Evolutionary conservation across 1,139 yeast species (phyloP).

Genomic region (Geotrichum macrosporum): DNA sequence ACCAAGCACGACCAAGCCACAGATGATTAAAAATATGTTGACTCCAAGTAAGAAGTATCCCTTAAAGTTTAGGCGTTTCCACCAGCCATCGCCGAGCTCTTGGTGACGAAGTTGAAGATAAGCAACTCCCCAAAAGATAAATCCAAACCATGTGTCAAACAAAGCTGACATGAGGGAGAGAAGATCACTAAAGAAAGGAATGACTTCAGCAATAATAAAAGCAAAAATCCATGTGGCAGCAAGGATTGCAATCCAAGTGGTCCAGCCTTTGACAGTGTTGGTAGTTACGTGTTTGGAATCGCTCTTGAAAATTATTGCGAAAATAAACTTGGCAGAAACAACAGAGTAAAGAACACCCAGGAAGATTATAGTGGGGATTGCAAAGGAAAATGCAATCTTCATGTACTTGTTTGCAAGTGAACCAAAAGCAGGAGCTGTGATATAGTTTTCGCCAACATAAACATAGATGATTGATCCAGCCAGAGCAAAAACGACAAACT

Average conservation of each 20-base stretch:
- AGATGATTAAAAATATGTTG: constrained; percentile 42
- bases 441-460: constrained; percentile 52
- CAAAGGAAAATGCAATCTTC: constrained; percentile 56
- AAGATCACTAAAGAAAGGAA: constrained; percentile 58
- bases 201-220: constrained; percentile 56
- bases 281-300: constrained; percentile 46
- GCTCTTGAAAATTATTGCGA: constrained; percentile 45
- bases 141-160: constrained; percentile 64
- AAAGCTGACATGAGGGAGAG: constrained; percentile 58
- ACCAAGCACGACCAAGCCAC: constrained; percentile 53
- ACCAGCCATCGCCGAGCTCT: constrained; percentile 33
- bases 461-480: constrained; percentile 57
- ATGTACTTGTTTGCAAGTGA: constrained; percentile 46
- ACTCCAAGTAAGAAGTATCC: constrained; percentile 35
- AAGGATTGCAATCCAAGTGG: constrained; percentile 47
- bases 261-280: constrained; percentile 53
- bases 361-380: constrained; percentile 55
- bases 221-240: constrained; percentile 50
- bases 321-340: constrained; percentile 51
- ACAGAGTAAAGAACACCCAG: constrained; percentile 54
- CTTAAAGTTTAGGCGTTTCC: constrained; percentile 27
- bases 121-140: constrained; percentile 63
- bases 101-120: constrained; percentile 41
- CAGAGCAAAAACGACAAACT: constrained; percentile 47
- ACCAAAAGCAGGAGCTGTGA: constrained; percentile 59